Evolutionary conservation across 345 rosid species (phyloP).

Genomic region (Geranium brycei): DNA sequence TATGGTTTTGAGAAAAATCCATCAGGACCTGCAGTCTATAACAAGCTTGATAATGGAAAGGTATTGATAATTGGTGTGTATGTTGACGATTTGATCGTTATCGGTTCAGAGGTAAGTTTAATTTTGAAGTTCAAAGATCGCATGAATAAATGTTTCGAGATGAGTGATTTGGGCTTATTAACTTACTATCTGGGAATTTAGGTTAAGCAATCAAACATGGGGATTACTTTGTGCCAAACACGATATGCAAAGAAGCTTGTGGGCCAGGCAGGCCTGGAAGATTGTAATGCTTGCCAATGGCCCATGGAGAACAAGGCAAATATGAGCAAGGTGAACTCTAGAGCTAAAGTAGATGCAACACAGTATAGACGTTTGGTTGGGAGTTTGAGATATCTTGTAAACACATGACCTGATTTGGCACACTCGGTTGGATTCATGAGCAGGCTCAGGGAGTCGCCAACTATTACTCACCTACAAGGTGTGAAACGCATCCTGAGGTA

Average conservation of each 20-base stretch:
- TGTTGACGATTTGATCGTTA: too few species aligned
- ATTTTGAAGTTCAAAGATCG: too few species aligned
- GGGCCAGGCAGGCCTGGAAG: constrained; percentile 2
- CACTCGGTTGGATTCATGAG: constrained; percentile 4
- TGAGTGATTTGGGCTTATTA: too few species aligned
- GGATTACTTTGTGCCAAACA: constrained; percentile 1
- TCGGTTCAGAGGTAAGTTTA: too few species aligned
- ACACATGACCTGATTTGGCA: constrained; percentile 7
- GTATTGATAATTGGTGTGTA: too few species aligned
- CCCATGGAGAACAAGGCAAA: constrained; percentile 13
- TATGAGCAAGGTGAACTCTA: constrained; percentile 2
- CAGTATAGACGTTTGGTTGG: constrained; percentile 1
- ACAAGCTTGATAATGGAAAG: too few species aligned
- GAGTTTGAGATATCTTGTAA: constrained; percentile 6
- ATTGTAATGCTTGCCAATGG: constrained; percentile 1
- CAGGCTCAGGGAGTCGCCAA: constrained; percentile 9
- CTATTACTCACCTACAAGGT: neutral
- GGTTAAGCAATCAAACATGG: neutral
- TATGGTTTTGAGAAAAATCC: too few species aligned
- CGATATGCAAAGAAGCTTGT: constrained; percentile 3
- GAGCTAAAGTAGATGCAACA: neutral
- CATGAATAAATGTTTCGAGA: too few species aligned
- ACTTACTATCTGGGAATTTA: neutral
- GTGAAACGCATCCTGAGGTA: neutral
- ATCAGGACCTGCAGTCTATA: too few species aligned